phyloP scores from a whole-genome alignment of 129 eudicot genomes.

The Flaveria bidentis region DNA sequence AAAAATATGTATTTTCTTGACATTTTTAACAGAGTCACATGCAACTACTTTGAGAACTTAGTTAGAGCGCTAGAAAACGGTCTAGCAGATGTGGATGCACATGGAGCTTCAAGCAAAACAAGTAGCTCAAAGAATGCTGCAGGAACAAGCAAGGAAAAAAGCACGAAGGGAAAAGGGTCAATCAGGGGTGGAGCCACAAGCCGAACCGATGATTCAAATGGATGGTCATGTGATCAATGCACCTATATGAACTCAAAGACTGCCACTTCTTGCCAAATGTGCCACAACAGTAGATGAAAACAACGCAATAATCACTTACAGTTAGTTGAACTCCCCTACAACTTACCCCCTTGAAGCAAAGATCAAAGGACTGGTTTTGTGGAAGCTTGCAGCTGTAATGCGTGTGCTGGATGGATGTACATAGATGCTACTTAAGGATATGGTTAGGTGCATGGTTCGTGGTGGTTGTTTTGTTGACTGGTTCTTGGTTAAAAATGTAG shows the following conservation, averaged over 20 bases:
- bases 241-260: conserved; percentile 41
- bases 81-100: conserved; percentile 55
- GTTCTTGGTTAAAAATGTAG: conserved; percentile 33
- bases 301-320: not conserved
- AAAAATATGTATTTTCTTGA: not conserved
- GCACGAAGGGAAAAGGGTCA: conserved; percentile 50
- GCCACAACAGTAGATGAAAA: conserved; percentile 42
- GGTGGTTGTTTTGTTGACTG: conserved; percentile 30
- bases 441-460: conserved; percentile 22
- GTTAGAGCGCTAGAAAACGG: conserved; percentile 78
- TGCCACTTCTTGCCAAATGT: conserved; percentile 41
- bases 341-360: conserved; percentile 27
- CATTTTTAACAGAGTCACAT: conserved; percentile 51
- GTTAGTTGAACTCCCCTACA: conserved; percentile 11
- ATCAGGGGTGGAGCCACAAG: conserved; percentile 35
- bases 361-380: conserved; percentile 17
- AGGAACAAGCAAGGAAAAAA: conserved; percentile 54
- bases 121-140: conserved; percentile 42
- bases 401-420: conserved; percentile 35
- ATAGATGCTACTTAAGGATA: conserved; percentile 16
- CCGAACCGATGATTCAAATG: conserved; percentile 43
- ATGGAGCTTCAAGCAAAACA: conserved; percentile 45
- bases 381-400: conserved; percentile 12
- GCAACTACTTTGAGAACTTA: conserved; percentile 73
- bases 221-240: conserved; percentile 63